Conservation (phyloP, 2,329 filamentous ascomycete genomes). For the Cercospora berteroae region DNA sequence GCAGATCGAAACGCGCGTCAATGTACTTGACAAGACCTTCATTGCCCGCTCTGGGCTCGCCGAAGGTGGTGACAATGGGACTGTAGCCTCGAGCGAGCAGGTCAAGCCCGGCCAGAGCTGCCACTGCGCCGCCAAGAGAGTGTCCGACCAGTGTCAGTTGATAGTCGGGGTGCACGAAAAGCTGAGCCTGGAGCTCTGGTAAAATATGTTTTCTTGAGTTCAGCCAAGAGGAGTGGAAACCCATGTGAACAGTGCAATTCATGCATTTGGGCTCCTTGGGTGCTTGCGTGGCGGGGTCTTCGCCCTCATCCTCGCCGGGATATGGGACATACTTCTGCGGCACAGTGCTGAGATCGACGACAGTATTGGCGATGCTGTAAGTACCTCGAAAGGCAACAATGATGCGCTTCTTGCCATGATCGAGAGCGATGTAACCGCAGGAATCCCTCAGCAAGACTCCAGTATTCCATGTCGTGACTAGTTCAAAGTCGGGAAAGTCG, state of each 20-base stretch:
- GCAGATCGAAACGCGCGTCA: slow-evolving; percentile 49
- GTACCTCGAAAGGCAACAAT: slow-evolving; percentile 91
- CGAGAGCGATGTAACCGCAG: slow-evolving; percentile 90
- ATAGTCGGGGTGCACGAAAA: slow-evolving; percentile 65
- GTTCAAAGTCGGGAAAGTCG: slow-evolving; percentile 76
- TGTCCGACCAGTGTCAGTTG: slow-evolving; percentile 80
- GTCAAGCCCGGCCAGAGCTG: slow-evolving; percentile 81
- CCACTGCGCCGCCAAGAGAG: slow-evolving; percentile 88
- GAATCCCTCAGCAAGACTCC: slow-evolving; percentile 83
- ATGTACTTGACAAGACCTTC: slow-evolving; percentile 53
- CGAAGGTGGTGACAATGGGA: slow-evolving; percentile 83
- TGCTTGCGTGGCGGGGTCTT: slow-evolving; percentile 29
- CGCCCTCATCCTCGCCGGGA: slow-evolving; percentile 51
- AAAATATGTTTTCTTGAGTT: slow-evolving; percentile 69
- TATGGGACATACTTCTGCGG: slow-evolving; percentile 92
- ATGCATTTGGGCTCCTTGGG: slow-evolving; percentile 59
- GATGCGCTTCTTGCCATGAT: slow-evolving; percentile 66
- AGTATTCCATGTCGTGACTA: slow-evolving; percentile 86
- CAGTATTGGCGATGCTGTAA: slow-evolving; percentile 87
- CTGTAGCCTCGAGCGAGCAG: slow-evolving; percentile 73
- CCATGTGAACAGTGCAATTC: slow-evolving; percentile 90
- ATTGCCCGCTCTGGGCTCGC: slow-evolving; percentile 71
- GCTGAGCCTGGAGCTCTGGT: slow-evolving; percentile 61
- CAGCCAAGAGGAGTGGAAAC: slow-evolving; percentile 83
- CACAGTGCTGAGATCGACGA: slow-evolving; percentile 83